phyloP scores from a whole-genome alignment of 805 yeast species.

The Saturnispora hagleri region DNA sequence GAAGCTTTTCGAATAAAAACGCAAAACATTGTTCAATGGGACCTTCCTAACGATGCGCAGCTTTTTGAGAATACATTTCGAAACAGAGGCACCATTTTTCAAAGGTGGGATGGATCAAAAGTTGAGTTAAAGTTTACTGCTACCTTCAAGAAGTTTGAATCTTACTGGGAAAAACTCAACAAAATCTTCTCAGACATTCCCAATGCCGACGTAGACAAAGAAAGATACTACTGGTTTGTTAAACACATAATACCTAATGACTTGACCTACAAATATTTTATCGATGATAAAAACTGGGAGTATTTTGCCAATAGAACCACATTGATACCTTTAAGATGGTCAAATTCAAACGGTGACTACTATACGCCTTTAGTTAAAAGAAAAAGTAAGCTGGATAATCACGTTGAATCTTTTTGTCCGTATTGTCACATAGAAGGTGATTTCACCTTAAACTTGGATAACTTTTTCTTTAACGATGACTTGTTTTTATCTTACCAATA shows the following conservation, averaged over 20 bases:
- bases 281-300: not conserved
- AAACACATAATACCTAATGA: not conserved
- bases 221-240: not conserved
- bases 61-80: not conserved
- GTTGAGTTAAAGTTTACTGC: not conserved
- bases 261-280: not conserved
- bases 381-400: not conserved
- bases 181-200: not conserved
- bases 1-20: not conserved
- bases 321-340: slow-evolving; percentile 1
- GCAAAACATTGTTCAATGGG: not conserved
- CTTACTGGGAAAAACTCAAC: not conserved
- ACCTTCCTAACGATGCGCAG: not conserved
- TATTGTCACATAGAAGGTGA: not conserved
- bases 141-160: not conserved
- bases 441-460: not conserved
- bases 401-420: slow-evolving; percentile 1
- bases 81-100: not conserved
- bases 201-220: not conserved
- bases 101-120: not conserved
- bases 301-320: not conserved
- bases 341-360: not conserved
- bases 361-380: slow-evolving; percentile 1
- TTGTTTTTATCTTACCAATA: slow-evolving; percentile 1
- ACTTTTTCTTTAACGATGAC: not conserved